Conservation (phyloP, 495 filamentous ascomycete genomes). For the Tuber umbilicatum region DNA sequence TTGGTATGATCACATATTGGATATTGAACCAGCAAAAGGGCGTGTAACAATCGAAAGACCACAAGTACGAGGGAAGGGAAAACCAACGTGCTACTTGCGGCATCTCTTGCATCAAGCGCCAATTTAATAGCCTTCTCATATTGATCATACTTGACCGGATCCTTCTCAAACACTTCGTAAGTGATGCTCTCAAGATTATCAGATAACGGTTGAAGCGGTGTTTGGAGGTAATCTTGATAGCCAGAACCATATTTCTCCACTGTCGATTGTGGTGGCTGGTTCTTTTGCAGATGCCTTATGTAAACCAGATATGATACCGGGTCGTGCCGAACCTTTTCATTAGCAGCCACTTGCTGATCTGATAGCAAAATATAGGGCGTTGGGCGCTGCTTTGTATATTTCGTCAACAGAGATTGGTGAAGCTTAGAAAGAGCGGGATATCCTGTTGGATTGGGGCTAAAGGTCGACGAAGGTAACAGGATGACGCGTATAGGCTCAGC, state of each 20-base stretch:
- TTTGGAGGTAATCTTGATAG: constrained; percentile 92
- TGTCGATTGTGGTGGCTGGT: constrained; percentile 58
- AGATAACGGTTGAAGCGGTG: constrained; percentile 84
- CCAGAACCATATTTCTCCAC: constrained; percentile 67
- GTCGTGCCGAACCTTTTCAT: constrained; percentile 46
- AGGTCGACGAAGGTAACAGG: constrained; percentile 58
- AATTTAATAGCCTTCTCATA: constrained; percentile 79
- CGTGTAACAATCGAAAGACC: not conserved
- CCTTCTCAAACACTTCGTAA: constrained; percentile 98
- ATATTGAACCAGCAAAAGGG: not conserved
- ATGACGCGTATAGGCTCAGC: constrained; percentile 83
- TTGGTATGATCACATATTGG: not conserved
- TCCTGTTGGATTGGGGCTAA: constrained; percentile 70
- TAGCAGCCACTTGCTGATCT: constrained; percentile 8
- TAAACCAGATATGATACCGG: constrained; percentile 68
- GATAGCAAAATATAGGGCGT: constrained; percentile 39
- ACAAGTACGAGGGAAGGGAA: not conserved
- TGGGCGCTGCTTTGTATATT: constrained; percentile 57
- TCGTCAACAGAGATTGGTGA: constrained; percentile 69
- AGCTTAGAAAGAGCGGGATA: constrained; percentile 73
- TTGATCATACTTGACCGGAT: constrained; percentile 94
- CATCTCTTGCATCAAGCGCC: constrained; percentile 71
- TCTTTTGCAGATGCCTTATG: constrained; percentile 72
- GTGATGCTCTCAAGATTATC: constrained; percentile 96
- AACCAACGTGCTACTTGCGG: constrained; percentile 41